Conservation (phyloP, 2,329 filamentous ascomycete species). For the Leptosphaerulina australis region DNA sequence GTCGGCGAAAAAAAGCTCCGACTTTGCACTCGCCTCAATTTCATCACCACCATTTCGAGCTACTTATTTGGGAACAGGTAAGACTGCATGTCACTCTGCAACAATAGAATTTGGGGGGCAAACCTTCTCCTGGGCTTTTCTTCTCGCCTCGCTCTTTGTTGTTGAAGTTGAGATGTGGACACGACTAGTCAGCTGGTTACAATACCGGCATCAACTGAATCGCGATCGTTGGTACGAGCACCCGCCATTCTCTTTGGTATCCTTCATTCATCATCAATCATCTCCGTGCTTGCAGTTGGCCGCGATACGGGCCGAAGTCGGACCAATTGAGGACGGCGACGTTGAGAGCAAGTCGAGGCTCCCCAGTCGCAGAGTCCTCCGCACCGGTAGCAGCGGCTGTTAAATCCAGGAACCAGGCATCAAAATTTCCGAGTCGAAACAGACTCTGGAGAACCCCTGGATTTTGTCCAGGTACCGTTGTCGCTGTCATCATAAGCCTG, state of each 20-base stretch:
- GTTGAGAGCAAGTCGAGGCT: slow-evolving; percentile 9
- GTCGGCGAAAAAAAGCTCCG: slow-evolving; percentile 16
- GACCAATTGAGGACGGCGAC: slow-evolving; percentile 1
- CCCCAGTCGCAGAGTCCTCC: not conserved
- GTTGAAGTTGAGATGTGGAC: not conserved
- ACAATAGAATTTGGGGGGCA: not conserved
- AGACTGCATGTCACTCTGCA: not conserved
- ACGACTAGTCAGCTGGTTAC: slow-evolving; percentile 2
- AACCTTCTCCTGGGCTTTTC: not conserved
- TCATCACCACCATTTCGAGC: slow-evolving; percentile 6
- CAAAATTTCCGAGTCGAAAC: slow-evolving; percentile 12
- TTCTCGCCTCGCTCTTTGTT: not conserved
- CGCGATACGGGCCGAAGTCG: slow-evolving; percentile 6
- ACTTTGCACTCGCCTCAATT: slow-evolving; percentile 2
- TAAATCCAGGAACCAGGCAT: slow-evolving; percentile 15
- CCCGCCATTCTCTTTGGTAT: slow-evolving; percentile 1
- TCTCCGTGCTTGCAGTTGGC: slow-evolving; percentile 1
- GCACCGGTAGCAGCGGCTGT: slow-evolving; percentile 5
- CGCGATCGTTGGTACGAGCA: slow-evolving; percentile 2
- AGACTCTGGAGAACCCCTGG: slow-evolving; percentile 5
- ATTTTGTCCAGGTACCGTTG: slow-evolving; percentile 2
- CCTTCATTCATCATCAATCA: slow-evolving; percentile 8
- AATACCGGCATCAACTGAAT: not conserved
- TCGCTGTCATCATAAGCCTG: not conserved
- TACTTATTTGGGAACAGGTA: slow-evolving; percentile 2